Base-by-base conservation (phyloP, 352 stramenopile genomes). In the Phytophthora cactorum region DNA sequence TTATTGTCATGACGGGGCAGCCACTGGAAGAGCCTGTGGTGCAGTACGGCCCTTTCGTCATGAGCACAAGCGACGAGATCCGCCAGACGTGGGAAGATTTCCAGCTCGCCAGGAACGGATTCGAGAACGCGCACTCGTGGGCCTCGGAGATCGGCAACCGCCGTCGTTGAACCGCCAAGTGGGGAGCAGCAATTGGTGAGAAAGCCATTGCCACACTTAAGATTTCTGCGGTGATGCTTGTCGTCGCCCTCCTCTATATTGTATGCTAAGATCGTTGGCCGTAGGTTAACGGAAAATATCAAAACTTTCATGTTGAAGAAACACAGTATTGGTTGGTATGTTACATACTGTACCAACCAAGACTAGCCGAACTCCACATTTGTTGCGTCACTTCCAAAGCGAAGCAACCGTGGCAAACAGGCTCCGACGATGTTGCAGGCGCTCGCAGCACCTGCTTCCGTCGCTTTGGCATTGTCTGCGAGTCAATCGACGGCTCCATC, bases 21-120 rank as follows among this genome's bases (percentile, higher is more conserved):
- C 81, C 79, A 17, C 53, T 90, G 25, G 70, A 87, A 14, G 84
- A 92, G 51, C 76, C 78, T 0, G 72, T 90, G n/a, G 72, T 86
- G 58, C 82, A 89, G 63, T 79, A 92, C 63, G 85, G 84, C 15
- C 83, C 85, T 5, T 94, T 94, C 66, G 84, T 94, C 67, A 94
- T 94, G 86, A 90, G 72, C 15, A 84, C 70, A 0, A 43, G 63
- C 3, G 54, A 78, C 1, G 78, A 90, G 65, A 86, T 92, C 44
- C 79, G 65, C 8, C 46, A 89, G 41, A 85, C 82, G 53, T 71
- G 81, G 22, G 57, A 62, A 14, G 82, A 90, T 52, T 83, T 81
- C 53, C 75, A 88, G 61, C 31, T 56, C 4, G 72, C 61, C 15
- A 76, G 82, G 56, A 91, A 91, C 65, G 84, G 84, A 9, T 93